Evolutionary conservation across 2,329 filamentous ascomycete genomes (phyloP), one percentile per base, ranked within the genome.

Genomic region (Alternaria angustiovoidea): DNA sequence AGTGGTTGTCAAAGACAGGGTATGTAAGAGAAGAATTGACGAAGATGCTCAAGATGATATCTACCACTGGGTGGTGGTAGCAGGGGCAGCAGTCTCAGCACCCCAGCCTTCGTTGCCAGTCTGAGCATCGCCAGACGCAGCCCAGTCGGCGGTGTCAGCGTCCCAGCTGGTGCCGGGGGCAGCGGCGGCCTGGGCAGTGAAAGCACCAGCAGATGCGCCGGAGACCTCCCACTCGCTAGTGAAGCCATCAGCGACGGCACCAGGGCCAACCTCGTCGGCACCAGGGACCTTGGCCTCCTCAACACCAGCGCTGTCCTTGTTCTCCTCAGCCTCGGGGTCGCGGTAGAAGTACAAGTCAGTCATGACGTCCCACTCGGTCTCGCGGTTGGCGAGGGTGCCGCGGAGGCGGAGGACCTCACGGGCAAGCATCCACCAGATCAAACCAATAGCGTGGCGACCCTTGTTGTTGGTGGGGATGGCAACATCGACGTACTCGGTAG

Each of bases 391-490:
- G 81, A 99, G 93, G 80, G 94, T 98, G 77, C 96, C 95, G 78
- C 95, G 93, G 80, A 99, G 93, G 81, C 96, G 93, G 83, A 99
- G 94, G 82, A 99, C 94, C 89, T 99, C 95, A 88, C 95, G 95
- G 82, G 95, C 94, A 76, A 99, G 89, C 90, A 99, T 91, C 95
- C 95, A 99, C 95, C 95, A 99, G 86, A 99, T 83, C 78, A 95
- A 88, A 87, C 95, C 95, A 78, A 99, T 99, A 82, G 96, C 90
- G 87, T 98, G 94, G 82, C 95, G 94, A 88, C 94, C 94, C 91
- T 99, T 99, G 93, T 99, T 99, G 93, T 99, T 99, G 87, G 95
- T 97, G 80, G 95, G 95, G 85, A 99, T 99, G 84, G 95, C 95
- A 84, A 98, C 93, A 81, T 99, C 95, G 82, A 99, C 95, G 87